Percentiles rank a stretch among this genome's conserved stretches.
These are phyloP conservation scores for Sideroxylon spinosum DNA, from an alignment of 179 eudicot genomes.

Conservation along the genomic window DNA sequence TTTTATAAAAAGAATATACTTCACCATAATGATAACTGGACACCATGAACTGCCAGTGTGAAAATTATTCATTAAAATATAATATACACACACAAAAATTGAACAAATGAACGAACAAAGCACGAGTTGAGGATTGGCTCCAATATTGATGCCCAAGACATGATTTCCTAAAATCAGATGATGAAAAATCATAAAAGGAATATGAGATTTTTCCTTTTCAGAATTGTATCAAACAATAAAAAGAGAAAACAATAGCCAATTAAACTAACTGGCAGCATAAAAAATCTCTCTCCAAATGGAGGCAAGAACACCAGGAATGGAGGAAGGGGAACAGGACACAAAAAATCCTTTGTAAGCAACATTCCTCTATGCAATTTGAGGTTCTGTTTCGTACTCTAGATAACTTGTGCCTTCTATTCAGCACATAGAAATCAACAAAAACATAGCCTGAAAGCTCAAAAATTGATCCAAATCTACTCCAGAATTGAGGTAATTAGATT, in stretches of 20 bases:
- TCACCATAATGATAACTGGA: too few relatives aligned
- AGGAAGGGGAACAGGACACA: not conserved
- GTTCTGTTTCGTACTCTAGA: constrained; percentile 1
- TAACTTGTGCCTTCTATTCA: not conserved
- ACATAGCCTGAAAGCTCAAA: not conserved
- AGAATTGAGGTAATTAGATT: constrained; percentile 1
- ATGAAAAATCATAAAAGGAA: not conserved
- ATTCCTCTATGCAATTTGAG: not conserved
- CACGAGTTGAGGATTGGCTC: not conserved
- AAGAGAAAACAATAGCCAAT: too few relatives aligned
- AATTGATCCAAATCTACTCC: not conserved
- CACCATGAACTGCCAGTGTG: too few relatives aligned
- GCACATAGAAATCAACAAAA: not conserved
- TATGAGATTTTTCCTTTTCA: too few relatives aligned
- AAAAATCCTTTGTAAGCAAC: not conserved
- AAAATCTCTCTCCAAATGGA: too few relatives aligned
- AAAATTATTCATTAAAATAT: too few relatives aligned
- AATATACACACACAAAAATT: too few relatives aligned
- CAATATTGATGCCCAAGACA: not conserved
- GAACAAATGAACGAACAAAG: too few relatives aligned
- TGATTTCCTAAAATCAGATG: not conserved
- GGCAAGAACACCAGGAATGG: too few relatives aligned
- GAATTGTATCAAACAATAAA: too few relatives aligned
- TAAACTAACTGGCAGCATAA: too few relatives aligned
- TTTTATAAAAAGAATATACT: too few relatives aligned